These are phyloP conservation scores for Ajuga chamaepitys DNA, from an alignment of 257 asterid species.

Conservation along the genomic window DNA sequence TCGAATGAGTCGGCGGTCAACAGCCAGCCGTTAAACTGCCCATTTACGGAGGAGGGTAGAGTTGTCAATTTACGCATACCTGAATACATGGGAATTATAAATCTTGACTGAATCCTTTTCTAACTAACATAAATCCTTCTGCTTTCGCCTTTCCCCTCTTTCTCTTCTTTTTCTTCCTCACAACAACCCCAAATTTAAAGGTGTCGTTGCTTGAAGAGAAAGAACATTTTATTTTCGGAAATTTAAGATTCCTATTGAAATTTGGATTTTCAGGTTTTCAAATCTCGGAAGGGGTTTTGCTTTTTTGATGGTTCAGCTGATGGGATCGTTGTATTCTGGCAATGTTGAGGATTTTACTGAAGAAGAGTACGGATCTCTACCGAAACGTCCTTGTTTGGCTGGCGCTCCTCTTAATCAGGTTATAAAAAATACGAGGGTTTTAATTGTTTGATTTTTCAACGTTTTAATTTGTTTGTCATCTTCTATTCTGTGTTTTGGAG, in stretches of 20 bases:
- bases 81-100: conserved; percentile 16
- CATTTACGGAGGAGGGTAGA: neutral
- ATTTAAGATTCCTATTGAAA: conserved; percentile 12
- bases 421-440: neutral
- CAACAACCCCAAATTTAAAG: neutral
- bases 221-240: neutral
- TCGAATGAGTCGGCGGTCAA: neutral
- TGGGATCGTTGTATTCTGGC: conserved; percentile 32
- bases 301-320: conserved; percentile 34
- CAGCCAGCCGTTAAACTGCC: neutral
- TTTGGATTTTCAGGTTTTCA: conserved; percentile 9
- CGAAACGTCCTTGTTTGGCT: conserved; percentile 43
- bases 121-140: conserved; percentile 10
- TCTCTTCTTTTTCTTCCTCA: neutral
- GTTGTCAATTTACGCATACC: neutral
- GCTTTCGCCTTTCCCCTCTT: neutral
- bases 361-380: conserved; percentile 36
- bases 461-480: neutral
- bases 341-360: conserved; percentile 36
- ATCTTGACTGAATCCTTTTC: conserved; percentile 22
- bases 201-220: conserved; percentile 1
- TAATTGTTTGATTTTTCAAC: neutral
- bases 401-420: conserved; percentile 32
- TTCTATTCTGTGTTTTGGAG: conserved; percentile 8
- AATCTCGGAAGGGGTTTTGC: conserved; percentile 4